Conservation (phyloP, 2,329 filamentous ascomycete species). For the Periconia digitata region DNA sequence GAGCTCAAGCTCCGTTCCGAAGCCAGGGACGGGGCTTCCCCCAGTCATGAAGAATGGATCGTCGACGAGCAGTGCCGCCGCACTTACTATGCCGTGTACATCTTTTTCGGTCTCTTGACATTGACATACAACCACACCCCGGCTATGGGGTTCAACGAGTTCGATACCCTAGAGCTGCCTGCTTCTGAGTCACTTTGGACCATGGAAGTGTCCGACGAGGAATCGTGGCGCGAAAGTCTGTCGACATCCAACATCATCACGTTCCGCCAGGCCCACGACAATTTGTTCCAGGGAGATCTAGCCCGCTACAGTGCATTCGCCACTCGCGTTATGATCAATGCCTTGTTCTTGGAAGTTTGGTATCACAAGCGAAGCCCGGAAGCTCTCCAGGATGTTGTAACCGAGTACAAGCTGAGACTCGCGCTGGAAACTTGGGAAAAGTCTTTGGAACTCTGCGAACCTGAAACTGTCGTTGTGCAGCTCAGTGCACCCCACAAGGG, state of each 20-base stretch:
- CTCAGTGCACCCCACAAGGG: constrained; percentile 94
- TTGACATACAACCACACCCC: constrained; percentile 98
- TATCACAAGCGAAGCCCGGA: constrained; percentile 99
- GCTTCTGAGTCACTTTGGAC: constrained; percentile 97
- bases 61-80: constrained; percentile 95
- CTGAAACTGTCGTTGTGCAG: constrained; percentile 83
- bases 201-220: constrained; percentile 74
- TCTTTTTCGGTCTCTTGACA: constrained; percentile 95
- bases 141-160: constrained; percentile 97
- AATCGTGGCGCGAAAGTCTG: constrained; percentile 80
- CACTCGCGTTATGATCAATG: constrained; percentile 98
- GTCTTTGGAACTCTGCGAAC: constrained; percentile 89
- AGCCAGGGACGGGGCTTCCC: constrained; percentile 73
- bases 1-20: constrained; percentile 93
- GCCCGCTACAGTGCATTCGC: constrained; percentile 95
- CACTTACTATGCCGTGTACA: constrained; percentile 98
- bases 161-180: constrained; percentile 87
- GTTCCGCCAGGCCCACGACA: constrained; percentile 92
- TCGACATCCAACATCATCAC: constrained; percentile 73
- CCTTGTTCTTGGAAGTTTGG: constrained; percentile 97
- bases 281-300: constrained; percentile 89
- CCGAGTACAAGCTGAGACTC: constrained; percentile 94
- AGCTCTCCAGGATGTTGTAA: constrained; percentile 93
- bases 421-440: constrained; percentile 99
- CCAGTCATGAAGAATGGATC: constrained; percentile 87